Percentiles rank a stretch among this genome's conserved stretches.
These are phyloP conservation scores for Flaveria ramosissima DNA, from an alignment of 129 eudicot genomes.

Conservation along the genomic window DNA sequence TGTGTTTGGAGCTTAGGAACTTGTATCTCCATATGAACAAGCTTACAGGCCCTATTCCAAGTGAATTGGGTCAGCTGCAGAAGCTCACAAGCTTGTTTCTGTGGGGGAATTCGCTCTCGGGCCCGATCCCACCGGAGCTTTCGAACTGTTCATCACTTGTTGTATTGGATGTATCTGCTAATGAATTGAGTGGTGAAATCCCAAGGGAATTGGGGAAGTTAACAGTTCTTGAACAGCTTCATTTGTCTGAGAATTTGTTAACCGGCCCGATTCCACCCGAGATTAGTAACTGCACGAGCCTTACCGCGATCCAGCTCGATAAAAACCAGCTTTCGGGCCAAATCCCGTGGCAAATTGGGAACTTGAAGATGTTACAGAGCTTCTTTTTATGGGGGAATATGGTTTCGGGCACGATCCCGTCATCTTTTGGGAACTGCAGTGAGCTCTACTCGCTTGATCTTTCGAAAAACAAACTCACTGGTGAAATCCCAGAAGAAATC, in stretches of 20 bases:
- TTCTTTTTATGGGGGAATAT: slow-evolving; percentile 89
- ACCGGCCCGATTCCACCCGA: slow-evolving; percentile 69
- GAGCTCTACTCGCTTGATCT: slow-evolving; percentile 88
- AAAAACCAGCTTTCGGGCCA: slow-evolving; percentile 79
- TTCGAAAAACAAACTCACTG: slow-evolving; percentile 78
- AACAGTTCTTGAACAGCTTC: slow-evolving; percentile 76
- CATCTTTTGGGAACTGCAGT: slow-evolving; percentile 74
- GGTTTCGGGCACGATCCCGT: slow-evolving; percentile 79
- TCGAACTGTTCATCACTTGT: slow-evolving; percentile 83
- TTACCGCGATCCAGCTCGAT: slow-evolving; percentile 85
- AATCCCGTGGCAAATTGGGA: slow-evolving; percentile 74
- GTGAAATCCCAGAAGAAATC: slow-evolving; percentile 81
- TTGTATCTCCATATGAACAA: slow-evolving; percentile 89
- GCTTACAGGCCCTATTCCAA: slow-evolving; percentile 77
- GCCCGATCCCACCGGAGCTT: slow-evolving; percentile 68
- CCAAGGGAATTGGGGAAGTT: slow-evolving; percentile 83
- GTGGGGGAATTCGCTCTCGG: slow-evolving; percentile 81
- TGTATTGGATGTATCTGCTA: slow-evolving; percentile 82
- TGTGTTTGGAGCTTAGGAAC: slow-evolving; percentile 70
- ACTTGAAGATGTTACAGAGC: slow-evolving; percentile 77
- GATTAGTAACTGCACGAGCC: slow-evolving; percentile 81
- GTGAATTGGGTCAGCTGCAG: slow-evolving; percentile 65
- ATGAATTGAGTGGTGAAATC: slow-evolving; percentile 69
- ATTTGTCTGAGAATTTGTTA: slow-evolving; percentile 78
- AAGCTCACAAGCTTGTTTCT: slow-evolving; percentile 84